Conservation (phyloP, 768 basidiomycete species). For the Leccinum obscurum region DNA sequence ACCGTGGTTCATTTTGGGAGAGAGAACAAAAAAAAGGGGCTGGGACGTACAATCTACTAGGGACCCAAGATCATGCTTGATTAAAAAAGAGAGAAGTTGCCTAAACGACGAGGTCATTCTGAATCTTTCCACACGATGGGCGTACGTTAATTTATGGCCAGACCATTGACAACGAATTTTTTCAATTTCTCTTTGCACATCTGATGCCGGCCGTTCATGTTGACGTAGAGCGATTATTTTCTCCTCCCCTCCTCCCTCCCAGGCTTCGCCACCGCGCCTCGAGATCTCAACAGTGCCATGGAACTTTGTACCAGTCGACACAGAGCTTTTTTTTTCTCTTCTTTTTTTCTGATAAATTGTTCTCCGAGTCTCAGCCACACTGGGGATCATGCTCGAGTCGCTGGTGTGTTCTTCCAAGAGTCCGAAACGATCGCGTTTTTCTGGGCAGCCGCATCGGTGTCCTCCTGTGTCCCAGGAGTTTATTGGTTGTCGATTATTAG, state of each 20-base stretch:
- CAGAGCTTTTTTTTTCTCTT: background rate
- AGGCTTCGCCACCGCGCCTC: background rate
- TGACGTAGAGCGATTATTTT: constrained; percentile 9
- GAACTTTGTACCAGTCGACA: background rate
- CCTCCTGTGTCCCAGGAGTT: background rate
- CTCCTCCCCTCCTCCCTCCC: background rate
- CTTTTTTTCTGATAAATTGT: background rate
- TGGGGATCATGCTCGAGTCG: background rate
- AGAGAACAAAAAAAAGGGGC: background rate
- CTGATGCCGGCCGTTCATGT: constrained; percentile 23
- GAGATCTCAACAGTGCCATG: constrained; percentile 1
- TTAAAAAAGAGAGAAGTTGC: background rate
- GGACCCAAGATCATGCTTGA: background rate
- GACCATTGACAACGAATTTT: background rate
- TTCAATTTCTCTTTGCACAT: constrained; percentile 8
- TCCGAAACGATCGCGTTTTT: background rate
- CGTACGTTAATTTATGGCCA: background rate
- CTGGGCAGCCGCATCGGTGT: background rate
- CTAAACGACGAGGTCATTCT: background rate
- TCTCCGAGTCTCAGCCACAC: background rate
- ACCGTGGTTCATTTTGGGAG: background rate
- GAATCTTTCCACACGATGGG: constrained; percentile 16
- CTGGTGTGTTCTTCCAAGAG: background rate
- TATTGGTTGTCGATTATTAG: background rate
- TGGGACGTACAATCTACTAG: background rate